Percentiles rank a stretch among this genome's conserved stretches.
phyloP scores from a whole-genome alignment of 345 rosid species.

The Moricandia arvensis region DNA sequence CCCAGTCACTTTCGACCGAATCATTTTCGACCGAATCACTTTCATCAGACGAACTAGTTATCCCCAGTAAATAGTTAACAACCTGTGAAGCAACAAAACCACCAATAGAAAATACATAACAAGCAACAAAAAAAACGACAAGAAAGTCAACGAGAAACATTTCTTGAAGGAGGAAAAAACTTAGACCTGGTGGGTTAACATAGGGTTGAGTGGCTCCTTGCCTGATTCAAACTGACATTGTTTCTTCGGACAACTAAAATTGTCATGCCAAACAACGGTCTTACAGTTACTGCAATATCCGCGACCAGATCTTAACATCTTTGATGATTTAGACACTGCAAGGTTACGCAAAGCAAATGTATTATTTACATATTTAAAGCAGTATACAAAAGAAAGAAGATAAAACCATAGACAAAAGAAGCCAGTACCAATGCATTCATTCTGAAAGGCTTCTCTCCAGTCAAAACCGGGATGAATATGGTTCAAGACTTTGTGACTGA shows the following conservation, averaged over 20 bases:
- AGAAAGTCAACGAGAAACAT: not conserved
- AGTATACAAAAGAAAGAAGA: not conserved
- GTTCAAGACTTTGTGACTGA: slow-evolving; percentile 34
- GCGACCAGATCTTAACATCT: slow-evolving; percentile 48
- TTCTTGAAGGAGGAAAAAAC: not conserved
- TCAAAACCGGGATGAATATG: slow-evolving; percentile 34
- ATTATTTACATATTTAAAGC: not conserved
- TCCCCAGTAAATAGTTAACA: slow-evolving; percentile 22
- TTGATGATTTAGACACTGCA: slow-evolving; percentile 43
- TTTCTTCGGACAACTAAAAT: slow-evolving; percentile 29
- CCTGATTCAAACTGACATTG: slow-evolving; percentile 17
- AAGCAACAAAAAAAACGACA: not conserved
- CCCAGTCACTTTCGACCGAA: not conserved
- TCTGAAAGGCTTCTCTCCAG: slow-evolving; percentile 66
- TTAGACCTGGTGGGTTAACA: slow-evolving; percentile 21
- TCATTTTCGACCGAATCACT: not conserved
- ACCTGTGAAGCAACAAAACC: slow-evolving; percentile 18
- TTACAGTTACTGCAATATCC: slow-evolving; percentile 59
- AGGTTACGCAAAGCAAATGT: not conserved
- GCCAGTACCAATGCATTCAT: slow-evolving; percentile 46
- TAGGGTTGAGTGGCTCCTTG: slow-evolving; percentile 6
- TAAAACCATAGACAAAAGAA: slow-evolving; percentile 1
- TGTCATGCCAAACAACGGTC: slow-evolving; percentile 29
- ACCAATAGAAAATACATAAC: not conserved
- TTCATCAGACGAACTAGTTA: slow-evolving; percentile 17